Conservation (phyloP, 306 rosid species). For the Ceratonia siliqua region DNA sequence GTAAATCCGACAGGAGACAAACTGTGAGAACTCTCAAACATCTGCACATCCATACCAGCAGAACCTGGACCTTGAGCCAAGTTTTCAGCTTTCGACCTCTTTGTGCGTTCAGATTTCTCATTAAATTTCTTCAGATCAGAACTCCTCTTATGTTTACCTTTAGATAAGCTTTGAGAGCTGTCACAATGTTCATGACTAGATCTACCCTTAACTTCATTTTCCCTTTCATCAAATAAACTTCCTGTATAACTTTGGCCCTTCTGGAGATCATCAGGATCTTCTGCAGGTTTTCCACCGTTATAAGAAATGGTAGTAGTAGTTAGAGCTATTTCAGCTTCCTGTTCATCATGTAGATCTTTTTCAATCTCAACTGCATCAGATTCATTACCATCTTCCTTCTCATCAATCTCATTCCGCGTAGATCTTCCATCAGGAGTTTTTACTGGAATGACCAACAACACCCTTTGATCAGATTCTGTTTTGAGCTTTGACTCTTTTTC, state of each 20-base stretch:
- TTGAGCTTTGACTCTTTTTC: constrained; percentile 74
- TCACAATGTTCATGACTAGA: constrained; percentile 65
- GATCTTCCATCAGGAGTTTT: constrained; percentile 58
- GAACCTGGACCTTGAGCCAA: constrained; percentile 43
- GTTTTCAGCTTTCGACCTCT: constrained; percentile 61
- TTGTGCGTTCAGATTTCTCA: constrained; percentile 55
- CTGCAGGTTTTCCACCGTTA: constrained; percentile 44
- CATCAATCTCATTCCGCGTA: constrained; percentile 55
- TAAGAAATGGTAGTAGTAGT: constrained; percentile 33
- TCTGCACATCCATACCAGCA: constrained; percentile 53
- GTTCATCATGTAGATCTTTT: constrained; percentile 62
- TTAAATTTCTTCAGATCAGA: constrained; percentile 54
- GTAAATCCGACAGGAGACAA: constrained; percentile 55
- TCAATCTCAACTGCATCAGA: constrained; percentile 72
- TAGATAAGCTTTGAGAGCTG: constrained; percentile 63
- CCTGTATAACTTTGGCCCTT: constrained; percentile 62
- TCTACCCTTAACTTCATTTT: constrained; percentile 51
- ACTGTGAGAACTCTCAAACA: constrained; percentile 48
- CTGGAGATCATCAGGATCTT: constrained; percentile 55
- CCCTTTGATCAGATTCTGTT: constrained; percentile 53
- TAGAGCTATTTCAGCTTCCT: constrained; percentile 48
- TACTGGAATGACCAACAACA: constrained; percentile 49
- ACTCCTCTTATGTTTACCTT: constrained; percentile 65
- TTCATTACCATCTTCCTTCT: constrained; percentile 68
- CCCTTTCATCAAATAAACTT: constrained; percentile 72